Base-by-base conservation (phyloP, 768 basidiomycete genomes). In the Suillus subluteus region DNA sequence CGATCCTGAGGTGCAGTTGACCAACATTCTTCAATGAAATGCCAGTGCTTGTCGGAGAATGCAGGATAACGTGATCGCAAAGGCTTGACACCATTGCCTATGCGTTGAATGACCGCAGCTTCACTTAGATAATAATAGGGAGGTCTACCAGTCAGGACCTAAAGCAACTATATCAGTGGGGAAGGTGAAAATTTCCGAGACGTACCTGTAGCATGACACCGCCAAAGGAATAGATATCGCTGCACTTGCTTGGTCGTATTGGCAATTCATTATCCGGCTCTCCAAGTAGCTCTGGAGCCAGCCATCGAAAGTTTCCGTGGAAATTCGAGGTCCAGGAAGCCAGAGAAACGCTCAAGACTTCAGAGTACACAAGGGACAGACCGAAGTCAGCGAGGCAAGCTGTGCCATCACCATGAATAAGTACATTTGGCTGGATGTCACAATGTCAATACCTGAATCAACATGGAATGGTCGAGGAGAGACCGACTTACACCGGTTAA, bases 141-240 rank as follows among this genome's bases (percentile, higher is more conserved):
- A 9, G 44, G 40, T 68, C 68, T 70, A 0, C 74, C 67, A 6
- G 55, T 58, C 21, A 58, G 55, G 35, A 37, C 55, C 55, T 58
- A 58, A 6, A 37, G 12, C 11, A 13, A 37, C 6, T 9, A 35
- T n/a, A 6, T n/a, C 15, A 46, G 81, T 79, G n/a, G 80, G 75
- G 71, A 79, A 21, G 21, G 7, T n/a, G 6, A n/a, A 37, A n/a
- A 35, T 18, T 37, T n/a, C 55, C 6, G 4, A 11, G 6, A 65
- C 23, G 37, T 81, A 40, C 66, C 63, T 67, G 66, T 32, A 65
- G 37, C 41, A 71, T 70, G 21, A 82, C 77, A 68, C 81, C 79
- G 6, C 82, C 82, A 62, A 81, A 82, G 1, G 82, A 83, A 6
- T 78, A 84, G 15, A 83, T 78, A 71, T 84, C 83, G 62, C 75